These are phyloP conservation scores for Eimeria acervulina DNA, from an alignment of 169 alveolate genomes.

Conservation along the genomic window DNA sequence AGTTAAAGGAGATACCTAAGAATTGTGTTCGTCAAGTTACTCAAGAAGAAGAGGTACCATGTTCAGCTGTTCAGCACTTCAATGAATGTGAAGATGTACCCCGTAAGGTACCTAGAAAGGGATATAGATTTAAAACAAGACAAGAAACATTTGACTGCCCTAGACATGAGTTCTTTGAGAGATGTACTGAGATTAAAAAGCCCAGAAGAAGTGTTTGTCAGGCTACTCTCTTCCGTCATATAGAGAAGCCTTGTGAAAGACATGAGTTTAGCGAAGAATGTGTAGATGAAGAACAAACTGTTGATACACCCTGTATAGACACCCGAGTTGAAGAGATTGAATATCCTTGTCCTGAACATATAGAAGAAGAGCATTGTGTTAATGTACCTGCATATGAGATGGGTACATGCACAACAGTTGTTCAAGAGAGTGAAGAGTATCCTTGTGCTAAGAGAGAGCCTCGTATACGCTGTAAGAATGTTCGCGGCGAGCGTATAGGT, in stretches of 20 bases:
- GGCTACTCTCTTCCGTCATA: constrained; percentile 68
- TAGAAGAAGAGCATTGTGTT: constrained; percentile 76
- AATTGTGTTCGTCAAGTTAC: constrained; percentile 68
- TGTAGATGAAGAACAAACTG: constrained; percentile 51
- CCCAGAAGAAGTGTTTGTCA: constrained; percentile 64
- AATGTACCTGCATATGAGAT: constrained; percentile 82
- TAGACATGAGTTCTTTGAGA: constrained; percentile 67
- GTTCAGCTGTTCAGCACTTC: constrained; percentile 47
- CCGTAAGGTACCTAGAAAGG: constrained; percentile 57
- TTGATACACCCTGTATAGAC: constrained; percentile 72
- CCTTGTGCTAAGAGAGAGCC: constrained; percentile 82
- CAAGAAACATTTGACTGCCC: constrained; percentile 79
- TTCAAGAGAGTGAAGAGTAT: constrained; percentile 77
- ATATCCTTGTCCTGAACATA: constrained; percentile 78
- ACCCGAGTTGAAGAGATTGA: constrained; percentile 57
- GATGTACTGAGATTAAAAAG: constrained; percentile 76
- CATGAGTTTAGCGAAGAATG: constrained; percentile 69
- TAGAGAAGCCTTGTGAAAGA: constrained; percentile 74
- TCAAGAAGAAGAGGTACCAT: constrained; percentile 78
- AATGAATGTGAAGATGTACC: constrained; percentile 76
- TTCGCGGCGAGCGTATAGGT: constrained; percentile 63
- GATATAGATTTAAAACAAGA: not conserved
- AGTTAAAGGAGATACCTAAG: constrained; percentile 55
- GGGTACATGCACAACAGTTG: constrained; percentile 81
- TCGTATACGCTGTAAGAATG: constrained; percentile 56